A percentile compares a stretch with the other conserved stretches of the same genome.
Conservation (phyloP, 2,329 filamentous ascomycete genomes). For the Penicillium sp. region DNA sequence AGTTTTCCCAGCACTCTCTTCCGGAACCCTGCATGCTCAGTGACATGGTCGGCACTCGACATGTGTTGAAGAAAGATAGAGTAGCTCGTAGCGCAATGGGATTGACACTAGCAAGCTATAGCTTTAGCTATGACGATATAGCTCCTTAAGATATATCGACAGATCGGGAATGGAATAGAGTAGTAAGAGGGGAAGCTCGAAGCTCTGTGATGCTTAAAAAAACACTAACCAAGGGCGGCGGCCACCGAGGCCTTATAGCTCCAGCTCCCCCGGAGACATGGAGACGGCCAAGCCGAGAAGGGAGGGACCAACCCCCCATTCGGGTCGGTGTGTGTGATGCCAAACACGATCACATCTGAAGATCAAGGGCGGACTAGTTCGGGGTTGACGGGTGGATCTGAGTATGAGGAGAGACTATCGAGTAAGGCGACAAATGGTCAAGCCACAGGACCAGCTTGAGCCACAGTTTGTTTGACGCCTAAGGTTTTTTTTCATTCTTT, state of each 20-base stretch:
- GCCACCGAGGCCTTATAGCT: constrained; percentile 29
- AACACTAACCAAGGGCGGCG: neutral
- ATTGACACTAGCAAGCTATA: neutral
- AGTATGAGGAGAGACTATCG: constrained; percentile 26
- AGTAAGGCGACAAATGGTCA: constrained; percentile 22
- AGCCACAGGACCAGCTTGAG: constrained; percentile 22
- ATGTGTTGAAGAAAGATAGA: constrained; percentile 1
- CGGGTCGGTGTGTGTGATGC: constrained; percentile 31
- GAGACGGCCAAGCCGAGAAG: constrained; percentile 27
- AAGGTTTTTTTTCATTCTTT: constrained; percentile 1
- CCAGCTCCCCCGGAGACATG: constrained; percentile 3
- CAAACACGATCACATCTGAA: constrained; percentile 33
- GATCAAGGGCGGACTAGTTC: constrained; percentile 38
- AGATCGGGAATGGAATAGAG: neutral
- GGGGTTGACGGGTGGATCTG: constrained; percentile 29
- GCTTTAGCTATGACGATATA: neutral
- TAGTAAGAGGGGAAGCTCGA: neutral
- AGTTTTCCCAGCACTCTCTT: constrained; percentile 41
- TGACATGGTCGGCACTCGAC: constrained; percentile 36
- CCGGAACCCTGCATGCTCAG: constrained; percentile 39
- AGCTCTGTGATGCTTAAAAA: neutral
- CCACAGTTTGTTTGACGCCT: constrained; percentile 12
- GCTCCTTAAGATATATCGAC: neutral
- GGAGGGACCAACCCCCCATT: constrained; percentile 13
- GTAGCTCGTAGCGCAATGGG: neutral